Evolutionary conservation across 2,329 filamentous ascomycete species (phyloP).

Genomic region (Pseudocercospora musae): DNA sequence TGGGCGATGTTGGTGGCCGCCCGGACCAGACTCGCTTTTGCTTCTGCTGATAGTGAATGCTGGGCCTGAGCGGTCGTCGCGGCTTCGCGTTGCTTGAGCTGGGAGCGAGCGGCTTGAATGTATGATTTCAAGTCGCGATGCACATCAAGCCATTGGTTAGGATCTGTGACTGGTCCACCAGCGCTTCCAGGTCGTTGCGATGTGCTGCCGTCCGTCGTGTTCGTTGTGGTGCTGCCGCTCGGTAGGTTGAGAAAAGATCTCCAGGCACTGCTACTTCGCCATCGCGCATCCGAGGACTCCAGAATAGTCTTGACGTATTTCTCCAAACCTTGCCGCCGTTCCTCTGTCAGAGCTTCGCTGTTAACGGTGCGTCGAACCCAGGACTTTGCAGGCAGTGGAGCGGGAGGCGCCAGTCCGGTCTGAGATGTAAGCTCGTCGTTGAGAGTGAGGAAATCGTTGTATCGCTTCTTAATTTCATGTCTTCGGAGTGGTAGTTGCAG

Average conservation of each 20-base stretch:
- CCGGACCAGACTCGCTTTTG: constrained; percentile 69
- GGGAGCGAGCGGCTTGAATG: constrained; percentile 64
- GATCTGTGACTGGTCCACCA: constrained; percentile 41
- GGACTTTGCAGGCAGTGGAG: constrained; percentile 66
- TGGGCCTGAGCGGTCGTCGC: constrained; percentile 57
- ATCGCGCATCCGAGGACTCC: constrained; percentile 68
- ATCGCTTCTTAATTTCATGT: constrained; percentile 74
- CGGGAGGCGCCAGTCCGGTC: constrained; percentile 63
- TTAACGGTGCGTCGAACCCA: constrained; percentile 73
- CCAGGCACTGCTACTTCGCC: constrained; percentile 72
- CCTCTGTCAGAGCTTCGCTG: constrained; percentile 66
- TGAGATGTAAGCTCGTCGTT: constrained; percentile 60
- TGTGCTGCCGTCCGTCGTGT: constrained; percentile 17
- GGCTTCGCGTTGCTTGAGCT: constrained; percentile 65
- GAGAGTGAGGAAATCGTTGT: constrained; percentile 72
- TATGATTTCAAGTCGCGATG: constrained; percentile 69
- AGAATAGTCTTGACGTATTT: constrained; percentile 70
- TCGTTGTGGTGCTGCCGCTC: constrained; percentile 43
- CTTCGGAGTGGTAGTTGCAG: constrained; percentile 73
- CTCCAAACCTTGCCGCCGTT: constrained; percentile 66
- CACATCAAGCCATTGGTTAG: constrained; percentile 71
- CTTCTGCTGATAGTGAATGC: constrained; percentile 61
- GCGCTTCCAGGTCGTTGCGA: constrained; percentile 16
- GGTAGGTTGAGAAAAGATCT: constrained; percentile 70
- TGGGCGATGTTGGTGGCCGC: constrained; percentile 62